phyloP scores from a whole-genome alignment of 768 basidiomycete genomes.

The Suillus fuscotomentosus region DNA sequence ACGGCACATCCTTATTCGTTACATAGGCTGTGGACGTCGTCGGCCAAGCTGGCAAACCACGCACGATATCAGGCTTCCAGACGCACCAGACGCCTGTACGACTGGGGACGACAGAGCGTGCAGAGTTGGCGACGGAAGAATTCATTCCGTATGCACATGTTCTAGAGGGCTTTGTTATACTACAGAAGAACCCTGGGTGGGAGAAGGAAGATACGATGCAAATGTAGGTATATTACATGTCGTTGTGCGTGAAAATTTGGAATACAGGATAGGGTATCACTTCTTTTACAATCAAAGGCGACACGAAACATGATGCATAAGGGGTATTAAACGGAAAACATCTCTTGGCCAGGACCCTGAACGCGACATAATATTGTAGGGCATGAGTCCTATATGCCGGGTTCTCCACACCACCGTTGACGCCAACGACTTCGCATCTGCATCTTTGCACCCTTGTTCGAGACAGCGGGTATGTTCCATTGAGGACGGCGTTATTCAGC shows the following conservation, averaged over 20 bases:
- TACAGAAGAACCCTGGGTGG: conserved; percentile 91
- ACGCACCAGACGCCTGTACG: conserved; percentile 97
- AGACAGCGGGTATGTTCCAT: not conserved
- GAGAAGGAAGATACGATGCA: conserved; percentile 88
- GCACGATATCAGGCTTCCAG: conserved; percentile 97
- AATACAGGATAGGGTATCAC: not conserved
- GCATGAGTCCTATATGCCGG: not conserved
- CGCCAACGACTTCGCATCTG: not conserved
- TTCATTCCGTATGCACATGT: conserved; percentile 88
- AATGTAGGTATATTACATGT: conserved; percentile 37
- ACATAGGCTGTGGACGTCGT: conserved; percentile 91
- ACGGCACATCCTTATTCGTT: conserved; percentile 3
- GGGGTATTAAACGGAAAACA: not conserved
- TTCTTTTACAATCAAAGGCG: not conserved
- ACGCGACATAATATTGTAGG: not conserved
- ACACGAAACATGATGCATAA: not conserved
- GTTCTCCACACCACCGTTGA: not conserved
- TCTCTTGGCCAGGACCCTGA: not conserved
- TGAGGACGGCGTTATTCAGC: not conserved
- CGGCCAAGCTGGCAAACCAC: conserved; percentile 95
- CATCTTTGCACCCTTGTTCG: not conserved
- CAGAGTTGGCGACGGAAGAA: conserved; percentile 96
- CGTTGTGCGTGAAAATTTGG: not conserved
- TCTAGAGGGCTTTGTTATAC: conserved; percentile 88
- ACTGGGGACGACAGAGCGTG: conserved; percentile 89